phyloP scores from a whole-genome alignment of 1,139 yeast genomes.

The Blastobotrys ciferrii region DNA sequence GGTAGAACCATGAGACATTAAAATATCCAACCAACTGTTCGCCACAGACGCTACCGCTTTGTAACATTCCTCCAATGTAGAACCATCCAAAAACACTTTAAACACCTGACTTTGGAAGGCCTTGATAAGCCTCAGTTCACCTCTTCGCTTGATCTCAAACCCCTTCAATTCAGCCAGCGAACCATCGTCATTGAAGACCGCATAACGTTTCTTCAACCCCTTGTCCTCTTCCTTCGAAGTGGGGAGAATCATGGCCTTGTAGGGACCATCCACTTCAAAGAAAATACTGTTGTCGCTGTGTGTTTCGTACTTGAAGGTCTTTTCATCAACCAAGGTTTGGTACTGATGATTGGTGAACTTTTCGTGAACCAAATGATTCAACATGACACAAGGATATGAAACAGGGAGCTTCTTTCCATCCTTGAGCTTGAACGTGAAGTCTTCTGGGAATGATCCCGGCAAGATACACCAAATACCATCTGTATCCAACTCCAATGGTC shows the following conservation, averaged over 20 bases:
- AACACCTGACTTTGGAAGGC: slow-evolving; percentile 95
- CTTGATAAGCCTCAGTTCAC: slow-evolving; percentile 89
- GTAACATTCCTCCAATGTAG: slow-evolving; percentile 74
- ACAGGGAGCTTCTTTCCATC: slow-evolving; percentile 76
- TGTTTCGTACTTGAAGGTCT: slow-evolving; percentile 65
- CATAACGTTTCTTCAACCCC: slow-evolving; percentile 93
- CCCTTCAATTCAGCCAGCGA: slow-evolving; percentile 94
- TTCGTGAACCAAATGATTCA: slow-evolving; percentile 89
- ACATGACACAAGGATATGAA: slow-evolving; percentile 96
- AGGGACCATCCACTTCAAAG: slow-evolving; percentile 98
- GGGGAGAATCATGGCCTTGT: slow-evolving; percentile 94
- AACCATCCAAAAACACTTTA: slow-evolving; percentile 85
- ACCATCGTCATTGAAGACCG: slow-evolving; percentile 95
- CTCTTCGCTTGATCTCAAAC: slow-evolving; percentile 93
- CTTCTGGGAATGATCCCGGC: slow-evolving; percentile 91
- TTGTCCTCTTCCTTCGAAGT: slow-evolving; percentile 97
- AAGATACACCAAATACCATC: slow-evolving; percentile 99
- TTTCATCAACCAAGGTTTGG: slow-evolving; percentile 77
- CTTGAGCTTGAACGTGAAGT: slow-evolving; percentile 64
- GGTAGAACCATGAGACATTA: slow-evolving; percentile 82
- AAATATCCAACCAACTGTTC: slow-evolving; percentile 91
- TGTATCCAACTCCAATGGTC: slow-evolving; percentile 95
- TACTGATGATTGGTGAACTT: slow-evolving; percentile 92
- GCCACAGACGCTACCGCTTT: slow-evolving; percentile 90
- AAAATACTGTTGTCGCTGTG: slow-evolving; percentile 90